phyloP scores from a whole-genome alignment of 1,284 basidiomycete species.

The Spongispora temasekensis region DNA sequence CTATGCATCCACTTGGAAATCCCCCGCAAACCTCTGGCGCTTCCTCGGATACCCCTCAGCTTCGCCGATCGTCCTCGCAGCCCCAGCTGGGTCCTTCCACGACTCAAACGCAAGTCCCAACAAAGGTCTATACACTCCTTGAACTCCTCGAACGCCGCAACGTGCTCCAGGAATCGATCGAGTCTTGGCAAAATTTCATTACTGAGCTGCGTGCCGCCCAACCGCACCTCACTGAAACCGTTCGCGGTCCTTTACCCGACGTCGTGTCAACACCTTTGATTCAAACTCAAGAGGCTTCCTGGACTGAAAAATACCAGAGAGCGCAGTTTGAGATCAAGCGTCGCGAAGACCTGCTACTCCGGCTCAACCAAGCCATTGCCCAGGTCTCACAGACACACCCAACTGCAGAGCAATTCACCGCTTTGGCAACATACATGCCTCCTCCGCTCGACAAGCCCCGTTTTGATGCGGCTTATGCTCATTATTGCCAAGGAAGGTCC shows the following conservation, averaged over 20 bases:
- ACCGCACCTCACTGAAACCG: conserved; percentile 17
- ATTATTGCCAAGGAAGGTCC: conserved; percentile 33
- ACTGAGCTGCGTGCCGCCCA: conserved; percentile 22
- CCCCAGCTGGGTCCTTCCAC: conserved; percentile 29
- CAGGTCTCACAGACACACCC: conserved; percentile 19
- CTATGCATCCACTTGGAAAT: conserved; percentile 6
- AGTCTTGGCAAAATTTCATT: conserved; percentile 23
- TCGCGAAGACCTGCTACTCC: conserved; percentile 31
- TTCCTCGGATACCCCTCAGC: conserved; percentile 22
- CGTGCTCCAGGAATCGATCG: conserved; percentile 33
- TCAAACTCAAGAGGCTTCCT: conserved; percentile 23
- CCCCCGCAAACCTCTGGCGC: conserved; percentile 6
- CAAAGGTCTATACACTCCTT: conserved; percentile 27
- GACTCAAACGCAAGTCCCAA: conserved; percentile 18
- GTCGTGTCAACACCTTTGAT: conserved; percentile 1
- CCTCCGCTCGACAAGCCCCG: conserved; percentile 34
- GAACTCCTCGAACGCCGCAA: conserved; percentile 31
- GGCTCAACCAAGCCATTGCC: conserved; percentile 31
- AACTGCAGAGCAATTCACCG: conserved; percentile 28
- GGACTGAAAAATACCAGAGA: conserved; percentile 25
- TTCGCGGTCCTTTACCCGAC: too few relatives aligned
- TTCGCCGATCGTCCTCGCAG: conserved; percentile 34
- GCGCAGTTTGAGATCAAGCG: conserved; percentile 37
- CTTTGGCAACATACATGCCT: conserved; percentile 32
- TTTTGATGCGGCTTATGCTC: conserved; percentile 34